Conservation (phyloP, 306 rosid species). For the Corylus americana region DNA sequence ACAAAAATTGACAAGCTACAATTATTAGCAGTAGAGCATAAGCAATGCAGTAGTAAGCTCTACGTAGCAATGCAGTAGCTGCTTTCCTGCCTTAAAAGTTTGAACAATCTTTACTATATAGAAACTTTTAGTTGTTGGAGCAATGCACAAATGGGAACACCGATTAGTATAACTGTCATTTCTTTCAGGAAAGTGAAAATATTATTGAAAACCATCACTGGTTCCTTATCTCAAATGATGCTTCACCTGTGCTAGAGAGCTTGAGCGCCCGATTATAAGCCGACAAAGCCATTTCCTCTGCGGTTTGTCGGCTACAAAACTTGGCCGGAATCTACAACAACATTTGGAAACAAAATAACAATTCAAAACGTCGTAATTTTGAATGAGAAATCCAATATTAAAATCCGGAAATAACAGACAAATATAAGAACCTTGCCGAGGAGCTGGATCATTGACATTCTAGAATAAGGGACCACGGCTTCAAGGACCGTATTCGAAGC, state of each 20-base stretch:
- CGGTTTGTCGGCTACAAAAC: slow-evolving; percentile 61
- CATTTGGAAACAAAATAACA: slow-evolving; percentile 7
- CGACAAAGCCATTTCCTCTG: slow-evolving; percentile 81
- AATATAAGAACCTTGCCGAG: slow-evolving; percentile 60
- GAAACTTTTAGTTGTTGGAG: not conserved
- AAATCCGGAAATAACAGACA: not conserved
- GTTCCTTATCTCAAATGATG: not conserved
- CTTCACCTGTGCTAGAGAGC: slow-evolving; percentile 76
- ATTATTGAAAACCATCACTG: not conserved
- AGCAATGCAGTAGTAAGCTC: not conserved
- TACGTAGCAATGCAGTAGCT: not conserved
- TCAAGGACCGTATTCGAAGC: slow-evolving; percentile 85
- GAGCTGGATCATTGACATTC: slow-evolving; percentile 65
- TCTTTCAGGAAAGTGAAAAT: not conserved
- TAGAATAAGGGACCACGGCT: slow-evolving; percentile 77
- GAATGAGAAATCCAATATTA: not conserved
- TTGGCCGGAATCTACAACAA: slow-evolving; percentile 65
- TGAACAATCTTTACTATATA: not conserved
- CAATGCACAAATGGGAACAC: not conserved
- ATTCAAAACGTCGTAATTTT: not conserved
- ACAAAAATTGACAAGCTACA: not conserved
- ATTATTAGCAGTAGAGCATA: not conserved
- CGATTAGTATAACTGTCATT: not conserved
- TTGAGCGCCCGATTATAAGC: slow-evolving; percentile 96
- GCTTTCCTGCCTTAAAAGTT: not conserved